Evolutionary conservation across 495 filamentous ascomycete species (phyloP).

Genomic region (Lophium mytilinum): DNA sequence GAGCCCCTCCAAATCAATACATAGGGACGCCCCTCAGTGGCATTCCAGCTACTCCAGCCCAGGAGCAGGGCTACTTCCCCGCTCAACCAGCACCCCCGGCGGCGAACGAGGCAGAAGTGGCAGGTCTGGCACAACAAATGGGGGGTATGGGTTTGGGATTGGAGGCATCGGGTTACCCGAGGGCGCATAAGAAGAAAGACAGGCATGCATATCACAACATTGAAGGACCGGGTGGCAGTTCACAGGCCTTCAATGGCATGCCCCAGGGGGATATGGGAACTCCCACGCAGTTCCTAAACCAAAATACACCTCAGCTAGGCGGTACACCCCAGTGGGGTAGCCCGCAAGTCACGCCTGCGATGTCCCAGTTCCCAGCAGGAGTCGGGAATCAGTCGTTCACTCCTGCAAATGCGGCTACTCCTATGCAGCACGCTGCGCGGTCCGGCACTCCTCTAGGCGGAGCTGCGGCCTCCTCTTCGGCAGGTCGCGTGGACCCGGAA

Average conservation of each 20-base stretch:
- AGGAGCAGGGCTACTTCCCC: constrained; percentile 30
- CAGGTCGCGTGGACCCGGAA: constrained; percentile 79
- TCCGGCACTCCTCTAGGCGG: constrained; percentile 29
- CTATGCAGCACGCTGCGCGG: constrained; percentile 51
- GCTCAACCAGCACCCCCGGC: constrained; percentile 10
- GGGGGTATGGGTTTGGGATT: constrained; percentile 62
- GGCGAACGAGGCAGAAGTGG: constrained; percentile 36
- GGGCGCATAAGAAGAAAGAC: constrained; percentile 80
- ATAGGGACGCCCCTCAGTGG: constrained; percentile 31
- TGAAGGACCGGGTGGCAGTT: constrained; percentile 55
- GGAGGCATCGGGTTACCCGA: constrained; percentile 47
- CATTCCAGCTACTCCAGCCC: constrained; percentile 18
- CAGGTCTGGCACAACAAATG: constrained; percentile 77
- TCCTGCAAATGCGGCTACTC: constrained; percentile 44
- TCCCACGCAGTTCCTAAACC: constrained; percentile 60
- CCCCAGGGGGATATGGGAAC: constrained; percentile 50
- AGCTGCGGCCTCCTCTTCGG: constrained; percentile 40
- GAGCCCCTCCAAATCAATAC: constrained; percentile 34
- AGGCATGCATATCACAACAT: constrained; percentile 87
- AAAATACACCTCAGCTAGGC: constrained; percentile 25
- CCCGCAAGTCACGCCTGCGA: constrained; percentile 46
- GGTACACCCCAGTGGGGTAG: constrained; percentile 38
- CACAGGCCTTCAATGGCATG: constrained; percentile 58
- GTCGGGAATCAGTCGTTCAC: constrained; percentile 47
- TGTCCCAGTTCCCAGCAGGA: constrained; percentile 54